Conservation (phyloP, 805 yeast genomes). For the Sporopachydermia lactativora region DNA sequence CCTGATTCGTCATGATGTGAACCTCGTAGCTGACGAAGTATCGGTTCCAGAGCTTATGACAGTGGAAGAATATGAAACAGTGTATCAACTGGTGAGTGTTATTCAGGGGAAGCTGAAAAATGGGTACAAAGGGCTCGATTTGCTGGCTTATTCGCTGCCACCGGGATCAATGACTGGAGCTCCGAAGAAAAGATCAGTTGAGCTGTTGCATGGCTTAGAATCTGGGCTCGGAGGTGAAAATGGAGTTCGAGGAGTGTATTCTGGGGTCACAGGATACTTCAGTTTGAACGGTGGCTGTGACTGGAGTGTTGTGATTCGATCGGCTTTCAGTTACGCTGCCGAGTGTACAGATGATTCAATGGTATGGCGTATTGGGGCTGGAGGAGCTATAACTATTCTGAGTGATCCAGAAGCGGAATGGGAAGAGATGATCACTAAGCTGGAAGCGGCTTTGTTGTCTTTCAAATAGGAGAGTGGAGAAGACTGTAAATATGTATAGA, state of each 20-base stretch:
- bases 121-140: constrained; percentile 56
- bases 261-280: constrained; percentile 96
- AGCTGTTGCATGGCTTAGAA: constrained; percentile 54
- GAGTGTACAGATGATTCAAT: constrained; percentile 24
- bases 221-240: constrained; percentile 19
- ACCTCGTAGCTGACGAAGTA: constrained; percentile 50
- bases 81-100: constrained; percentile 84
- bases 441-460: constrained; percentile 67
- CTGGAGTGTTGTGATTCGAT: constrained; percentile 92
- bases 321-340: constrained; percentile 50
- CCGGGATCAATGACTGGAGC: constrained; percentile 99
- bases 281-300: constrained; percentile 76
- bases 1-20: constrained; percentile 82
- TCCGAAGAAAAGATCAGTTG: constrained; percentile 87
- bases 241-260: constrained; percentile 65
- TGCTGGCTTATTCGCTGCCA: constrained; percentile 68
- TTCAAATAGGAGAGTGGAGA: constrained; percentile 27
- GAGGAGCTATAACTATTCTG: constrained; percentile 91
- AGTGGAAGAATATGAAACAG: constrained; percentile 86
- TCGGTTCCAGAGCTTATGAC: constrained; percentile 68
- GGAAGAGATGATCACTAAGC: constrained; percentile 78
- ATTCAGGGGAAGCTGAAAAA: constrained; percentile 46
- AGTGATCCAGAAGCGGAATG: constrained; percentile 78
- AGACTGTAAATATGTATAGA: too few relatives aligned
- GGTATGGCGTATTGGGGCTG: constrained; percentile 88